Evolutionary conservation across 2,329 filamentous ascomycete genomes (phyloP), one percentile per base, ranked within the genome.

Genomic region (Simplicillium sp.): DNA sequence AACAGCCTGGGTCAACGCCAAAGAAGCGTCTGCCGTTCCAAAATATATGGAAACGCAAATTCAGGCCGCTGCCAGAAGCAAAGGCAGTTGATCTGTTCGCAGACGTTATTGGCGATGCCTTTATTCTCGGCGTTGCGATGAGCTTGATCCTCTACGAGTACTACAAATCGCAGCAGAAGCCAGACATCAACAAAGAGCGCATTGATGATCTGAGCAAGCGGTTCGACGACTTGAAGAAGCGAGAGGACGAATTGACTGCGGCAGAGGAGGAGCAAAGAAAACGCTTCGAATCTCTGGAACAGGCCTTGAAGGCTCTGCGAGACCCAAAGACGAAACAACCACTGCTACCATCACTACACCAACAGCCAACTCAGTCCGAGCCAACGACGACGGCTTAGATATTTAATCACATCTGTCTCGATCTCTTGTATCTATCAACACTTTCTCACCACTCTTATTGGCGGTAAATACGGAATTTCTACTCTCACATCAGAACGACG

Each of bases 71-170:
- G n/a, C 76, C 78, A 9, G 78, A 82, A 53, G 66, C 58, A 13
- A 82, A 82, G 58, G 78, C 78, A 8, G 78, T 82, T 11, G 77
- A 82, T 50, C 60, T 82, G 7, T 82, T 82, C 50, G 79, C 78
- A 34, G 78, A 82, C 51, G 77, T 82, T 13, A 62, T 77, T 38
- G 78, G 78, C 33, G 78, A 82, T 48, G 61, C 65, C 13, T 82
- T 82, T 52, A 81, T 82, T 44, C 65, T 82, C 15, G 53, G 67
- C 6, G 76, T 82, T 18, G 78, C 76, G 7, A 62, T 66, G 12
- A 67, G 58, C 15, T 55, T 82, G 38, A 70, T 82, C 42, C 58
- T 80, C 29, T 82, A 76, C 55, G 78, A 82, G 58, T 80, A 75
- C 47, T 73, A 75, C 56, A 72, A 68, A 48, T 62, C 72, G 7